Base-by-base conservation (phyloP, 371 early-diverging fungal species). In the Mucor mucedo region DNA sequence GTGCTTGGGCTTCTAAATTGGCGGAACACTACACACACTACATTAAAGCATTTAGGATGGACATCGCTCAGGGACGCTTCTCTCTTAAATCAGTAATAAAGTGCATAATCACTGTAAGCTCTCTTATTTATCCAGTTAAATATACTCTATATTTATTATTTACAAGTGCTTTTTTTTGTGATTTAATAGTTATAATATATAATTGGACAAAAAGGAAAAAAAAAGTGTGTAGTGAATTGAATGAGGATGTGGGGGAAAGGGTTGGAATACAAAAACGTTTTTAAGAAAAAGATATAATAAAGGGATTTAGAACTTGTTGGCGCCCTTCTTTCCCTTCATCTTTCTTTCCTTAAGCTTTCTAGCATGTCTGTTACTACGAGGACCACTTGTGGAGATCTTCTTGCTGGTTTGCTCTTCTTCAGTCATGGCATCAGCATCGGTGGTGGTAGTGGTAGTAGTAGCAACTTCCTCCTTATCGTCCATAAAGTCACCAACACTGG, bases 341-440 rank as follows among this genome's bases (percentile, higher is more conserved):
- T 76, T 79, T 71, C 74, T 76, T 55, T 76, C 74, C 28, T 50
- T 67, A 13, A 73, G 45, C 49, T 77, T 73, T 54, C 72, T 70
- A 28, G 75, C 68, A 59, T 71, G 66, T 57, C 73, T 65, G 8
- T 70, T 65, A 44, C 61, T 76, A 32, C 73, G 72, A 68, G 70
- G 67, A 47, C 77, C 77, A 62, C 78, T 70, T 7, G 77, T 78
- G 21, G 77, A 78, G 14, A 78, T 61, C 58, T 76, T 77, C 39
- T 52, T 56, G 50, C 44, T 21, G 21, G 21, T 21, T 21, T 21
- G 21, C 60, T 54, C 58, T 45, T 45, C 65, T 32, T 32, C 44
- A 5, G 53, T 57, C 41, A 59, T 66, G n/a, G 55, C 61, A 28
- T 54, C 63, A 3, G 35, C 8, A 35, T 54, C 63, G 10, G 38